Percentiles rank a stretch among this genome's conserved stretches.
These are phyloP conservation scores for Torrubiella hemipterigena DNA, from an alignment of 2,329 filamentous ascomycete species.

Conservation along the genomic window DNA sequence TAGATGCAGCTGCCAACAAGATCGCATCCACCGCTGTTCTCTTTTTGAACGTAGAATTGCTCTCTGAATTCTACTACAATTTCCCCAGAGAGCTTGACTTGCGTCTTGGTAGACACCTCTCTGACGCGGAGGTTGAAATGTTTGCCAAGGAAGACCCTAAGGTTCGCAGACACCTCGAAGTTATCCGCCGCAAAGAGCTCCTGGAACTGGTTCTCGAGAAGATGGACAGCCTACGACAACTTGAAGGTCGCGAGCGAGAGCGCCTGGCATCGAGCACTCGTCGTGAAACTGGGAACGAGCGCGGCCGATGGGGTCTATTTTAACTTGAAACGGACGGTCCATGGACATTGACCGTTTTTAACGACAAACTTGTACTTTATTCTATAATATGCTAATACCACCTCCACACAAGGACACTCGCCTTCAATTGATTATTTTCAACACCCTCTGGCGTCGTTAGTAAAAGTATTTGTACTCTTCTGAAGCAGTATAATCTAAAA, in stretches of 20 bases:
- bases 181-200: conserved; percentile 84
- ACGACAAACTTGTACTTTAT: too few relatives aligned
- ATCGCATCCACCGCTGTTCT: conserved; percentile 89
- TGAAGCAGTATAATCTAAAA: too few relatives aligned
- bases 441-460: too few relatives aligned
- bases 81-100: conserved; percentile 88
- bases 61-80: conserved; percentile 96
- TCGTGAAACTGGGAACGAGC: conserved; percentile 23
- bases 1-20: conserved; percentile 94
- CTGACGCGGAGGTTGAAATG: conserved; percentile 68
- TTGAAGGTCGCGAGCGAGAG: conserved; percentile 64
- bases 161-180: conserved; percentile 77
- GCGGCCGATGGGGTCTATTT: conserved; percentile 38
- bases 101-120: conserved; percentile 70
- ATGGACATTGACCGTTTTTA: too few relatives aligned
- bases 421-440: too few relatives aligned
- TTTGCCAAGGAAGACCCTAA: conserved; percentile 92
- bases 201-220: conserved; percentile 89
- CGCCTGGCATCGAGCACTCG: conserved; percentile 15
- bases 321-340: too few relatives aligned
- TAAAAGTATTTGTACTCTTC: too few relatives aligned
- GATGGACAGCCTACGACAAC: conserved; percentile 79
- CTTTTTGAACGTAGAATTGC: conserved; percentile 91
- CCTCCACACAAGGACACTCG: too few relatives aligned
- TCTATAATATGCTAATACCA: too few relatives aligned